Base-by-base conservation (phyloP, 306 rosid species). In the Oxytropis ochrocephala region DNA sequence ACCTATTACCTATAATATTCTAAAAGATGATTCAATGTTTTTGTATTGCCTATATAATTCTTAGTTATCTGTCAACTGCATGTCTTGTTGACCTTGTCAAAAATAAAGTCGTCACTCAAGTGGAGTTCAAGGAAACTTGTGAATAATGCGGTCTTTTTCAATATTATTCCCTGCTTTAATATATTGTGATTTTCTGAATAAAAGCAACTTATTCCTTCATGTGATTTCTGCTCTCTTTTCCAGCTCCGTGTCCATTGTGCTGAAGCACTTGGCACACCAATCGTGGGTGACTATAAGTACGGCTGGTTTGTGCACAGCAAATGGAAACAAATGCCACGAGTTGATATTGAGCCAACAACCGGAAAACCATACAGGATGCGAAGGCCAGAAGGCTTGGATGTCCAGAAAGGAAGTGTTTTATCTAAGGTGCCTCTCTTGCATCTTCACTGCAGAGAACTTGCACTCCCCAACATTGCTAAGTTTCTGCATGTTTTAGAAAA, bases 181-280 rank as follows among this genome's bases (percentile, higher is more conserved):
- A 24, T 47, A 64, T 71, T 36, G 54, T 2, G 6, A 64, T 33
- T 47, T 49, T 63, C 13, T 19, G 52, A 62, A 61, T 42, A 44
- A 35, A 41, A 64, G 55, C 39, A 64, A 57, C 38, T 21, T 66
- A 10, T 62, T 53, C 52, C n/a, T 9, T 56, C 6, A 11, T 24
- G 48, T 75, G 61, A 57, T 76, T 61, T 59, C 18, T 11, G 3
- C 68, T 17, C 42, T 3, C 24, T 70, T 75, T 58, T 78, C 36
- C 82, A 94, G 98, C 83, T 94, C 64, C 90, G 97, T 14, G 97
- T 94, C 46, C 98, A 94, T 80, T 94, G 98, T 47, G 97, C 98
- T 29, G 97, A 94, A 87, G 98, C 98, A 61, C 92, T 94, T 29
- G 97, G 98, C 60, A 90, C 97, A 0, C 97, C 98, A 5, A 94